Base-by-base conservation (phyloP, 768 basidiomycete species). In the Boletus tylopilopsis region DNA sequence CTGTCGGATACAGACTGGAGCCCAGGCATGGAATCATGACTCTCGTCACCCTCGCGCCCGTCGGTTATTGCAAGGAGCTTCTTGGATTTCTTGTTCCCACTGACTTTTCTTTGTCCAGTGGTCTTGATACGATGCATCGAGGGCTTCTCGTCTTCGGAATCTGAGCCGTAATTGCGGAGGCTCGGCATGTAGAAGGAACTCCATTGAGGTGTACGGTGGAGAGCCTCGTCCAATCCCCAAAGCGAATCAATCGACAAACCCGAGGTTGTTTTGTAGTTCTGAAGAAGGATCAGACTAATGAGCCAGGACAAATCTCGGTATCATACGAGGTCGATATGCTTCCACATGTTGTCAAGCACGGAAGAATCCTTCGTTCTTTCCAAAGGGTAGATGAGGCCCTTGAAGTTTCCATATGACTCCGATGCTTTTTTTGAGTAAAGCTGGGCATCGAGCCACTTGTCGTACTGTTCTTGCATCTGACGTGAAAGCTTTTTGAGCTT, bases 371-470 rank as follows among this genome's bases (percentile, higher is more conserved):
- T 79, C 11, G 82, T 78, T 56, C 72, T 80, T 43, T 76, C 74
- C 34, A 90, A 61, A 5, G 87, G 88, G 55, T 66, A 76, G 29
- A 86, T 73, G 18, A 77, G 58, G 51, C 81, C 76, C 59, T 83
- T 76, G 61, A 77, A 83, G 53, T 67, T 78, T 16, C 70, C 67
- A 39, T 71, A 74, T 42, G 69, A 64, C 39, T 74, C 69, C 2
- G 82, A 76, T 15, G 85, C 87, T 53, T 74, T 68, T 43, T 72
- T 71, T 0, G 89, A 90, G 50, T 72, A 72, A 41, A 80, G 61
- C 57, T 86, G 82, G 4, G 88, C 87, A 53, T 87, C 82, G 2
- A 80, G 62, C 87, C 88, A 92, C 42, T 60, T 58, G 48, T 84
- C 77, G 53, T 81, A 87, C 34, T 75, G 75, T 43, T 79, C 76